Percentiles rank a stretch among this genome's conserved stretches.
These are phyloP conservation scores for Spinellus fusiger DNA, from an alignment of 192 early-diverging fungal species.

Conservation along the genomic window DNA sequence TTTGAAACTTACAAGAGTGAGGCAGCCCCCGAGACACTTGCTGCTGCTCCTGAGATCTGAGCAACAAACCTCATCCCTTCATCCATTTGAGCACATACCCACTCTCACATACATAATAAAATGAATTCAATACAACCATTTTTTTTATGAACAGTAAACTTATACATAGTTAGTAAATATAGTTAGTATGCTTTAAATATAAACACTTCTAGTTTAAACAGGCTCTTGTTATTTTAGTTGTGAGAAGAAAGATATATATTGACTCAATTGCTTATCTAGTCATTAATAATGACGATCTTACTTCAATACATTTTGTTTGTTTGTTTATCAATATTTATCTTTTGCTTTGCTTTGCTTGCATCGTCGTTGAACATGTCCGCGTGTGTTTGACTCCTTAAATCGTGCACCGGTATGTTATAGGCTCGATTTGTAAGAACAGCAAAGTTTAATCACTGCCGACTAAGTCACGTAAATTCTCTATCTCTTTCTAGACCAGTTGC, in stretches of 20 bases:
- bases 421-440: neutral
- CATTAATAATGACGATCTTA: neutral
- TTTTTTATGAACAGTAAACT: too few relatives aligned
- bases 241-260: neutral
- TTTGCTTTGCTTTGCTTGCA: too few relatives aligned
- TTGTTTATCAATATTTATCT: too few relatives aligned
- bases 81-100: neutral
- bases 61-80: neutral
- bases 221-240: neutral
- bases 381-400: too few relatives aligned
- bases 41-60: slow-evolving; percentile 51
- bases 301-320: neutral
- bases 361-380: too few relatives aligned
- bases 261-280: neutral
- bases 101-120: neutral
- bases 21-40: slow-evolving; percentile 66
- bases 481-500: too few relatives aligned
- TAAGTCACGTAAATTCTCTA: too few relatives aligned
- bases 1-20: slow-evolving; percentile 81
- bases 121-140: neutral
- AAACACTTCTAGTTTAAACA: too few relatives aligned
- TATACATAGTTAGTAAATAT: too few relatives aligned
- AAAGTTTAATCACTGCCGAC: neutral
- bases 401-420: too few relatives aligned
- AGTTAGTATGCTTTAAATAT: too few relatives aligned